phyloP scores from a whole-genome alignment of 2,329 filamentous ascomycete species.

The Ilyonectria sp. region DNA sequence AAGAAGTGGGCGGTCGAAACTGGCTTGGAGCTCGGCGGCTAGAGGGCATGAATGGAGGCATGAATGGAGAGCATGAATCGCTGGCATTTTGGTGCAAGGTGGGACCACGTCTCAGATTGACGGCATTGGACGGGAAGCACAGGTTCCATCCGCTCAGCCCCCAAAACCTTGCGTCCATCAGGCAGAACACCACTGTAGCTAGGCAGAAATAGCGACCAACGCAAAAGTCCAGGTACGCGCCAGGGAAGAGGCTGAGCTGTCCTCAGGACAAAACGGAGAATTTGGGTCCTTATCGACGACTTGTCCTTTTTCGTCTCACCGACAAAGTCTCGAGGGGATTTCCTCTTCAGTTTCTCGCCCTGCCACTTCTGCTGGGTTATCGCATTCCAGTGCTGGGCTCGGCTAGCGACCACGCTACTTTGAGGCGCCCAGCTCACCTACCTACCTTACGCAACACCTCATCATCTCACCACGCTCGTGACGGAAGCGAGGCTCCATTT shows the following conservation, averaged over 20 bases:
- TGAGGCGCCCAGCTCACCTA: background rate
- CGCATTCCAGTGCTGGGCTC: background rate
- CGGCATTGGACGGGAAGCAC: background rate
- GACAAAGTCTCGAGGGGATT: background rate
- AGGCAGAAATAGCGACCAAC: constrained; percentile 1
- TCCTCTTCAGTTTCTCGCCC: background rate
- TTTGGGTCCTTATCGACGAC: background rate
- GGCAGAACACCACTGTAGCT: background rate
- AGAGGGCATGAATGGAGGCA: background rate
- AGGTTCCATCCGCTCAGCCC: background rate
- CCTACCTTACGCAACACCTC: background rate
- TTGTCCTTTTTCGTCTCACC: background rate
- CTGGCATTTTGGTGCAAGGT: background rate
- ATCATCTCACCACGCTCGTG: background rate
- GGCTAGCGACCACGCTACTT: background rate
- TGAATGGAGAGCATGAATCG: no score
- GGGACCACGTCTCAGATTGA: background rate
- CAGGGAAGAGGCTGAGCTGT: background rate
- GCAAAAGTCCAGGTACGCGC: background rate
- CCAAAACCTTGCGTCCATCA: background rate
- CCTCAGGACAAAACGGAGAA: background rate
- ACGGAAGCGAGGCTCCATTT: no score
- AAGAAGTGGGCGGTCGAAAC: background rate
- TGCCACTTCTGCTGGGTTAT: background rate
- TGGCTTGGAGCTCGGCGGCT: background rate